Evolutionary conservation across 192 early-diverging fungal genomes (phyloP).

Genomic region (Fimicolochytrium jonesii): DNA sequence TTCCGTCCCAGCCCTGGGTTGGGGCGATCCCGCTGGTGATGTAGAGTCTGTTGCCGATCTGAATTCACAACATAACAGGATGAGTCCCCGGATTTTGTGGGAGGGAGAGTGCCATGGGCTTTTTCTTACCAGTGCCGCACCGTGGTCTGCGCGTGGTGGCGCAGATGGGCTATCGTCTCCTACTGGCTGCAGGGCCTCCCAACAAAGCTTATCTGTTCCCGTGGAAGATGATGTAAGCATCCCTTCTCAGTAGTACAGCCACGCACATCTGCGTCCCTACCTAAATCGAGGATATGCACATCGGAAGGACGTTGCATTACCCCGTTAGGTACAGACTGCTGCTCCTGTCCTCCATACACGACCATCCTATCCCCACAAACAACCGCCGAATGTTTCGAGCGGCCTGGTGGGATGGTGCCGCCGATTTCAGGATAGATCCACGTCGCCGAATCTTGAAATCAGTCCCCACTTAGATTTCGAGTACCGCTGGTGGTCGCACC

Average conservation of each 20-base stretch:
- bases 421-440: not conserved
- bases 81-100: too few species aligned
- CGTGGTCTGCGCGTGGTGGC: conserved; percentile 4
- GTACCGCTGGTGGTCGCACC: not conserved
- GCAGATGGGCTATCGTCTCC: too few species aligned
- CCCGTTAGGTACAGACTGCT: too few species aligned
- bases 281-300: not conserved
- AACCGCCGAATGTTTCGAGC: conserved; percentile 7
- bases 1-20: too few species aligned
- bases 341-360: conserved; percentile 18
- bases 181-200: not conserved
- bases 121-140: not conserved
- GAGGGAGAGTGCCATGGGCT: too few species aligned
- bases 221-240: not conserved
- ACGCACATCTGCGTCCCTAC: not conserved
- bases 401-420: conserved; percentile 2
- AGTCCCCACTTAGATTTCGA: not conserved
- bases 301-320: too few species aligned
- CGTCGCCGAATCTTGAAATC: not conserved
- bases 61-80: too few species aligned
- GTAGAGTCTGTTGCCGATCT: not conserved
- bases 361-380: conserved; percentile 11
- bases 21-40: too few species aligned
- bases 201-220: not conserved
- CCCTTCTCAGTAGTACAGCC: not conserved